Conservation (phyloP, 305 asterid genomes). For the Petunia hybrid region DNA sequence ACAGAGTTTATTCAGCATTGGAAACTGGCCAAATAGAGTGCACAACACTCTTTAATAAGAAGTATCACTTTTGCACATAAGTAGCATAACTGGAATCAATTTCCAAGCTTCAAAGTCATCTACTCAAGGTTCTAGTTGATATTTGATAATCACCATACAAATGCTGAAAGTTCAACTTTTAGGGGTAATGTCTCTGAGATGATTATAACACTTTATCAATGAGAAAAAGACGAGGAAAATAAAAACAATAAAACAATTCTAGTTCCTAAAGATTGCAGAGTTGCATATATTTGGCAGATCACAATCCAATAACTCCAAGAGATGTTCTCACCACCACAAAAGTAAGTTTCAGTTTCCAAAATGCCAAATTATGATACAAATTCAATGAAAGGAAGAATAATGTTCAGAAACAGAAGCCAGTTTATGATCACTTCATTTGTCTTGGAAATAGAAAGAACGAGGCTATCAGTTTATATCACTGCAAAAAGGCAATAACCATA, state of each 20-base stretch:
- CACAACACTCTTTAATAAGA: conserved; percentile 15
- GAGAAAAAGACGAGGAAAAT: background rate
- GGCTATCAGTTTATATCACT: background rate
- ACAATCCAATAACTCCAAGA: background rate
- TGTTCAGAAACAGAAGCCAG: background rate
- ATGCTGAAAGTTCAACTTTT: background rate
- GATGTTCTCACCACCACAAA: background rate
- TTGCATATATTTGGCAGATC: background rate
- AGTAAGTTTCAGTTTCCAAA: background rate
- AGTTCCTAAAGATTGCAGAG: background rate
- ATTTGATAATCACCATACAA: background rate
- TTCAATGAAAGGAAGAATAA: background rate
- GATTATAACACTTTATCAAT: background rate
- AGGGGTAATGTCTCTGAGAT: background rate
- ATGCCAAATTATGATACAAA: background rate
- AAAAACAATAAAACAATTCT: background rate
- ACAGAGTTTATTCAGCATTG: background rate
- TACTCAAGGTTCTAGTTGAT: background rate
- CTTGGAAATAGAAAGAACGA: background rate
- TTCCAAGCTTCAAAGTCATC: background rate
- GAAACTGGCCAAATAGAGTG: background rate
- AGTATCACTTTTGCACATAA: background rate
- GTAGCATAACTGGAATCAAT: background rate
- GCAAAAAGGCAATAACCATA: background rate
- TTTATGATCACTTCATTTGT: background rate